Percentiles rank a stretch among this genome's conserved stretches.
Conservation (phyloP, 441 rosid genomes). For the Dalechampia spathulata region DNA sequence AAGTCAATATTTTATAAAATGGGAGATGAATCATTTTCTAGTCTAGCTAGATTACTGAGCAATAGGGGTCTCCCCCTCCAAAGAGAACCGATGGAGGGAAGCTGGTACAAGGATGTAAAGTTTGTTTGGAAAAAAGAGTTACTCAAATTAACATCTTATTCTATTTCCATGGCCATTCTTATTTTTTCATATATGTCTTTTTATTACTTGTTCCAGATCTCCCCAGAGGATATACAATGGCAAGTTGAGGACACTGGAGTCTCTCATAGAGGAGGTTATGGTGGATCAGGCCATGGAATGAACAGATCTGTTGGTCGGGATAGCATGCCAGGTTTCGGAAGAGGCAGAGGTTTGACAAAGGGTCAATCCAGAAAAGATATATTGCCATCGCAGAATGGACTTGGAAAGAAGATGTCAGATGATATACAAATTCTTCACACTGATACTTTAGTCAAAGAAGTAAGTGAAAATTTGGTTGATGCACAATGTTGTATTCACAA, state of each 20-base stretch:
- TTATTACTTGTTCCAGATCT: constrained; percentile 38
- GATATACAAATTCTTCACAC: constrained; percentile 86
- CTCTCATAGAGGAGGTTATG: constrained; percentile 62
- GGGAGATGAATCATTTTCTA: not conserved
- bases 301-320: constrained; percentile 53
- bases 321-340: constrained; percentile 57
- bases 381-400: constrained; percentile 59
- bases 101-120: not conserved
- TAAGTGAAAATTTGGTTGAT: constrained; percentile 21
- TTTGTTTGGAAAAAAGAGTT: too few species aligned
- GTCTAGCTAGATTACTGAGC: not conserved
- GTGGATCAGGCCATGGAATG: constrained; percentile 66
- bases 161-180: too few species aligned
- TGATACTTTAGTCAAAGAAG: constrained; percentile 77
- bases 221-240: constrained; percentile 91
- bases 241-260: constrained; percentile 67
- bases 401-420: constrained; percentile 66
- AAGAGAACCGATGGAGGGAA: not conserved
- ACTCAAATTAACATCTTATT: too few species aligned
- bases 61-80: not conserved
- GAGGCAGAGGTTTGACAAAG: constrained; percentile 65
- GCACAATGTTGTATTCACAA: not conserved
- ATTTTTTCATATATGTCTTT: not conserved
- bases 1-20: not conserved
- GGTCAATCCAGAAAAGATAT: constrained; percentile 51